Evolutionary conservation across 805 yeast genomes (phyloP).

Genomic region (Spathaspora gorwiae): DNA sequence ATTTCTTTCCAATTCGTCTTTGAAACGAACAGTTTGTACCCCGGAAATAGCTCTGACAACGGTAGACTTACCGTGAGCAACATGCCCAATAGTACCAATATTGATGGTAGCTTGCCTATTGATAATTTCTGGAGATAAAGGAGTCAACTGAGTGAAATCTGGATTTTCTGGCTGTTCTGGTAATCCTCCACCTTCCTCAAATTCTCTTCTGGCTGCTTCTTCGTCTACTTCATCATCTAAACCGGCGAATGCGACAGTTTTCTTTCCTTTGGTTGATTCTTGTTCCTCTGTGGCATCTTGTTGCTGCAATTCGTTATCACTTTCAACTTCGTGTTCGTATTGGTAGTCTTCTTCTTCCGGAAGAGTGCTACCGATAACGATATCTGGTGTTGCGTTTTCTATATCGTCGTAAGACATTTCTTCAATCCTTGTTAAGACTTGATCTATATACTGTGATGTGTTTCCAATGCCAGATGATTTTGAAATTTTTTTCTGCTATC

Average conservation of each 20-base stretch:
- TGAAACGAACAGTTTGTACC: constrained; percentile 98
- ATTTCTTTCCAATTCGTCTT: constrained; percentile 97
- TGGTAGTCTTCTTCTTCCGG: constrained; percentile 39
- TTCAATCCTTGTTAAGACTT: not conserved
- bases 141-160: constrained; percentile 75
- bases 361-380: constrained; percentile 60
- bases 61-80: constrained; percentile 92
- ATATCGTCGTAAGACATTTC: constrained; percentile 69
- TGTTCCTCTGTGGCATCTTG: constrained; percentile 12
- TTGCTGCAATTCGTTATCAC: constrained; percentile 43
- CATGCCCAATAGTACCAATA: constrained; percentile 96
- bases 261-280: constrained; percentile 42
- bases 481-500: not conserved
- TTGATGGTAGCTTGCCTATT: constrained; percentile 98
- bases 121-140: constrained; percentile 91
- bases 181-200: constrained; percentile 97
- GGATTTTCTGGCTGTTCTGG: constrained; percentile 95
- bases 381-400: constrained; percentile 81
- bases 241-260: constrained; percentile 78
- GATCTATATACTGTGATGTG: not conserved
- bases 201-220: constrained; percentile 75
- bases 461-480: not conserved
- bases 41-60: constrained; percentile 96
- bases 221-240: constrained; percentile 67
- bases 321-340: constrained; percentile 50